phyloP scores from a whole-genome alignment of 176 grass and related monocot species.

The Bolboschoenus planiculmis region DNA sequence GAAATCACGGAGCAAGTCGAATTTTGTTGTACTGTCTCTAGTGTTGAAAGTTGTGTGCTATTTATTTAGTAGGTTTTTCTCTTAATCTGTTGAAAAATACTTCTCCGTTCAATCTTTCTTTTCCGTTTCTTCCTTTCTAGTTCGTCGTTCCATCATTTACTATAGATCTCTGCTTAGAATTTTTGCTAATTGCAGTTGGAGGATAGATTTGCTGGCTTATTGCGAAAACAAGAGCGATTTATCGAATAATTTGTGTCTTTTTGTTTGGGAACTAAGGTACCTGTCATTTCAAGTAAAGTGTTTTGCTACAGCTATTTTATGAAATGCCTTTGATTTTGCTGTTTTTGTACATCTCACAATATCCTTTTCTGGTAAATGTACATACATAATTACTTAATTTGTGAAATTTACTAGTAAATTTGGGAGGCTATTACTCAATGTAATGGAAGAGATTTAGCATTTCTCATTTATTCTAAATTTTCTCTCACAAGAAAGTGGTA shows the following conservation, averaged over 20 bases:
- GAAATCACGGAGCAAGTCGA: not conserved
- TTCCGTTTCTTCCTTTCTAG: not conserved
- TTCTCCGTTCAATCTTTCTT: not conserved
- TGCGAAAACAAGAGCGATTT: not conserved
- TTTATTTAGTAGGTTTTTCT: not conserved
- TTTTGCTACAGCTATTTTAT: not conserved
- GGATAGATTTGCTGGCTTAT: not conserved
- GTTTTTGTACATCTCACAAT: not conserved
- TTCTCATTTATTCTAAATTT: not conserved
- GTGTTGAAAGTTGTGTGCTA: not conserved
- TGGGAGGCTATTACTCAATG: not conserved
- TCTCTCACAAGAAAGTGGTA: too few relatives aligned
- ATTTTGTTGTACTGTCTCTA: not conserved
- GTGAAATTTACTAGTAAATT: not conserved
- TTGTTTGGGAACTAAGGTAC: not conserved
- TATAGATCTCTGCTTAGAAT: not conserved
- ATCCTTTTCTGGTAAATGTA: not conserved
- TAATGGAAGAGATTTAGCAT: not conserved
- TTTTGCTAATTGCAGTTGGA: not conserved
- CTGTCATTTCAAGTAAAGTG: constrained; percentile 8
- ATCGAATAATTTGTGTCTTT: not conserved
- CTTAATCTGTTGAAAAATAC: not conserved
- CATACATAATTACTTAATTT: not conserved
- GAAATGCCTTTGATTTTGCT: not conserved
- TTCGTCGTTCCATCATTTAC: not conserved